These are phyloP conservation scores for Irpex rosettiformis DNA, from an alignment of 1,284 basidiomycete species.

Conservation along the genomic window DNA sequence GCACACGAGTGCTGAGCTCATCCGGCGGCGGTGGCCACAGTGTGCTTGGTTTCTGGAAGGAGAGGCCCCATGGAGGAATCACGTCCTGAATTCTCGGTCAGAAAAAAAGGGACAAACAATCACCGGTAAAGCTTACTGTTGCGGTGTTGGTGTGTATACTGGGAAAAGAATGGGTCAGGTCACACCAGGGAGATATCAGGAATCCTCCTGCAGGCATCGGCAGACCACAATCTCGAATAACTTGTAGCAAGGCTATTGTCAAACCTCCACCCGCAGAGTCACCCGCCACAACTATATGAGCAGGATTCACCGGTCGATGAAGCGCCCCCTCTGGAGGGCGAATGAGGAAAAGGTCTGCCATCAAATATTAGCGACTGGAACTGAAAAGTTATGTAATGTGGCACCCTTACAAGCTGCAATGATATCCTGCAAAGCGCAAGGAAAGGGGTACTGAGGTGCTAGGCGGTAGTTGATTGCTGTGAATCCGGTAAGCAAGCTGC, in stretches of 20 bases:
- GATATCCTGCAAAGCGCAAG: conserved; percentile 88
- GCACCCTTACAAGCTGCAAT: conserved; percentile 74
- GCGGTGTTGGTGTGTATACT: conserved; percentile 84
- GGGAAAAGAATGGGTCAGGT: conserved; percentile 93
- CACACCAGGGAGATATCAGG: conserved; percentile 89
- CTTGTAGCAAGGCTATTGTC: conserved; percentile 80
- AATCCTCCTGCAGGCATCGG: conserved; percentile 85
- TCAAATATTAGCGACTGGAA: conserved; percentile 31
- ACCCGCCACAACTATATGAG: conserved; percentile 82
- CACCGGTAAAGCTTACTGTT: conserved; percentile 47
- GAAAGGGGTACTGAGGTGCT: conserved; percentile 95
- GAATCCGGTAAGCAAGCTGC: conserved; percentile 10
- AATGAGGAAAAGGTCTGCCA: conserved; percentile 63
- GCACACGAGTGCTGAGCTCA: conserved; percentile 63
- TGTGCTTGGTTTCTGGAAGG: conserved; percentile 80
- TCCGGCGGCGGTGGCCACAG: conserved; percentile 91
- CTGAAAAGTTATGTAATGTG: background rate
- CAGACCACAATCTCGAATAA: conserved; percentile 85
- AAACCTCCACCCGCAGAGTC: conserved; percentile 96
- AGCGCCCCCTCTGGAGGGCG: conserved; percentile 61
- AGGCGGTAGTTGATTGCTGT: conserved; percentile 86
- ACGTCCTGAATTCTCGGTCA: conserved; percentile 53
- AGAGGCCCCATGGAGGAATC: conserved; percentile 65
- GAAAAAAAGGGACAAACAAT: background rate
- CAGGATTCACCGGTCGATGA: conserved; percentile 80